Percentiles rank a stretch among this genome's conserved stretches.
phyloP scores from a whole-genome alignment of 2,329 filamentous ascomycete genomes.

The Stagonosporopsis vannaccii region DNA sequence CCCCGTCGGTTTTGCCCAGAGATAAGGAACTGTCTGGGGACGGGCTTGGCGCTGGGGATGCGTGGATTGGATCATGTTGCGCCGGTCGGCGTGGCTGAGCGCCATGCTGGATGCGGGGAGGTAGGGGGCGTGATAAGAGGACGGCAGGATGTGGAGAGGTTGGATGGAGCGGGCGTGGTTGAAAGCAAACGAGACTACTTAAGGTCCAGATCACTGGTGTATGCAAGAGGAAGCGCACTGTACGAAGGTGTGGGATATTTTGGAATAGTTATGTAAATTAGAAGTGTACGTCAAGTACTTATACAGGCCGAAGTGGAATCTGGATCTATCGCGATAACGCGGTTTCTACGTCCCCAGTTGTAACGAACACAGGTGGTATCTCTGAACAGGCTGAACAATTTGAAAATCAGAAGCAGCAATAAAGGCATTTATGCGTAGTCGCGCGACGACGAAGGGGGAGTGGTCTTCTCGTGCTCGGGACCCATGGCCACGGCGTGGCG shows the following conservation, averaged over 20 bases:
- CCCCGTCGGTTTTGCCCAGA: slow-evolving; percentile 2
- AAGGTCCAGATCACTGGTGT: neutral
- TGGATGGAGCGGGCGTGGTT: neutral
- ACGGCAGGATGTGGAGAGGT: neutral
- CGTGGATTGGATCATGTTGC: neutral
- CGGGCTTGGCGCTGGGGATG: neutral
- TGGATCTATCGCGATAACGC: slow-evolving; percentile 3
- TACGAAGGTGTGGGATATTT: neutral
- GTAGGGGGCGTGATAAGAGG: neutral
- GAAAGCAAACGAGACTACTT: too few relatives aligned
- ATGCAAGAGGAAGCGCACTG: neutral
- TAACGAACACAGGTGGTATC: slow-evolving; percentile 23
- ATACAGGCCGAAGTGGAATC: slow-evolving; percentile 1
- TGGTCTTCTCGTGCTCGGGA: slow-evolving; percentile 50
- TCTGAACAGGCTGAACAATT: slow-evolving; percentile 16
- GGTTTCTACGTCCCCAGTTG: slow-evolving; percentile 1
- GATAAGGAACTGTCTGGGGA: slow-evolving; percentile 4
- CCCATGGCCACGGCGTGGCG: slow-evolving; percentile 59
- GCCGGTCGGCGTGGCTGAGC: neutral
- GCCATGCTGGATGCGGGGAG: neutral
- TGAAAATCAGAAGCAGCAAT: slow-evolving; percentile 9
- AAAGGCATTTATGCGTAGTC: slow-evolving; percentile 13
- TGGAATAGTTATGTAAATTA: slow-evolving; percentile 11
- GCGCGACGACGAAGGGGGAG: slow-evolving; percentile 16
- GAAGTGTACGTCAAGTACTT: slow-evolving; percentile 15